These are phyloP conservation scores for Cetraspora pellucida DNA, from an alignment of 192 early-diverging fungal genomes.

Conservation along the genomic window DNA sequence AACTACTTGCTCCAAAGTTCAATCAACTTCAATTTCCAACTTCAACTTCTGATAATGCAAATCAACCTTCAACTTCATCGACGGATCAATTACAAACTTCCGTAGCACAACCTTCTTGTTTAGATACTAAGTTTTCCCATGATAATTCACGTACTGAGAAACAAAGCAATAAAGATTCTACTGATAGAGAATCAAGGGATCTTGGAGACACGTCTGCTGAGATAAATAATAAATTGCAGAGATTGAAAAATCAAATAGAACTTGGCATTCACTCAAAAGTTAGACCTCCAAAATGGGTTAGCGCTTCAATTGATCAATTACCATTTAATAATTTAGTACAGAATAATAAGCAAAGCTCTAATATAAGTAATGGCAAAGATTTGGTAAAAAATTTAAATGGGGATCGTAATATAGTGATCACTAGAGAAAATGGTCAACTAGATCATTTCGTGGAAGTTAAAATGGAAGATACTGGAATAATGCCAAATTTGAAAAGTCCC, in stretches of 20 bases:
- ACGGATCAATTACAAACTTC: too few species aligned
- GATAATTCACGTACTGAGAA: too few species aligned
- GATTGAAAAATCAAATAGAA: slow-evolving; percentile 6
- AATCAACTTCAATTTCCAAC: too few species aligned
- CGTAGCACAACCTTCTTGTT: too few species aligned
- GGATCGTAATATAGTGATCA: neutral
- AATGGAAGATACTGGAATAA: neutral
- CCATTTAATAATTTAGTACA: neutral
- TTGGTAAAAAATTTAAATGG: neutral
- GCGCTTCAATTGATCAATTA: neutral
- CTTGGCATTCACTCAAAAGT: neutral
- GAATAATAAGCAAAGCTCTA: neutral
- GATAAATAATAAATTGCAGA: neutral
- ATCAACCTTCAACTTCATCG: too few species aligned
- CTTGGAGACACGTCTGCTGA: neutral
- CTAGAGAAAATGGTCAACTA: neutral
- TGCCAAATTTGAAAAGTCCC: neutral
- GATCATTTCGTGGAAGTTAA: slow-evolving; percentile 1
- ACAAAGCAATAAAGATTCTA: neutral
- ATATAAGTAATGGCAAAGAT: neutral
- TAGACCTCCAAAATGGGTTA: neutral
- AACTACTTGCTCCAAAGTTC: too few species aligned
- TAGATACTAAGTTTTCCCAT: too few species aligned
- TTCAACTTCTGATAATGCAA: too few species aligned
- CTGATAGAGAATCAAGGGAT: neutral